Evolutionary conservation across 768 basidiomycete species (phyloP).

Genomic region (Lyophyllum semitale): DNA sequence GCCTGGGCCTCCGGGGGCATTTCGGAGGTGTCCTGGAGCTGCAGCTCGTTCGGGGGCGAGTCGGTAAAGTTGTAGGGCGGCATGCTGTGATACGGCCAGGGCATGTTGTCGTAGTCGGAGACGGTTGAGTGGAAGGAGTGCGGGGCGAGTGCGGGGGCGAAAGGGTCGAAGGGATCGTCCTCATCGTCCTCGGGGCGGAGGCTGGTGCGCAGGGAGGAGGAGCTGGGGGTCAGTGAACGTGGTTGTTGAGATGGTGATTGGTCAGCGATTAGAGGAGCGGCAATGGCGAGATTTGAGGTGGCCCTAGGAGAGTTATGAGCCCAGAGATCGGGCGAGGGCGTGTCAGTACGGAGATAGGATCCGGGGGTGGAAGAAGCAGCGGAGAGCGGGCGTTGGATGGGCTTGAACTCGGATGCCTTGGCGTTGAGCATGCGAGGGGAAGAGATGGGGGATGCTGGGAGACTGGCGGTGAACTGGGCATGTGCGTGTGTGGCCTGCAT

Average conservation of each 20-base stretch:
- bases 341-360: slow-evolving; percentile 65
- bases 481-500: slow-evolving; percentile 55
- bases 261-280: slow-evolving; percentile 84
- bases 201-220: slow-evolving; percentile 64
- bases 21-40: slow-evolving; percentile 33
- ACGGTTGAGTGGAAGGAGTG: slow-evolving; percentile 64
- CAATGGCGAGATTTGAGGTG: slow-evolving; percentile 87
- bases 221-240: slow-evolving; percentile 69
- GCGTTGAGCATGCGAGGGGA: slow-evolving; percentile 87
- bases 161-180: slow-evolving; percentile 87
- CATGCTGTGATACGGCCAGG: slow-evolving; percentile 23
- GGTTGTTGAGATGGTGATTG: slow-evolving; percentile 41
- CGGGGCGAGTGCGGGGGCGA: slow-evolving; percentile 50
- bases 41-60: slow-evolving; percentile 25
- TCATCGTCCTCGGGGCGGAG: slow-evolving; percentile 65
- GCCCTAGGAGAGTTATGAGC: slow-evolving; percentile 71
- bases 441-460: slow-evolving; percentile 81
- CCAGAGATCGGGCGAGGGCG: slow-evolving; percentile 91
- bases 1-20: slow-evolving; percentile 42
- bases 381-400: slow-evolving; percentile 78
- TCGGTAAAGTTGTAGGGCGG: slow-evolving; percentile 25
- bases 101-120: slow-evolving; percentile 56
- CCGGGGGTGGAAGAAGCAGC: slow-evolving; percentile 67
- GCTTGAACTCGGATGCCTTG: slow-evolving; percentile 88
- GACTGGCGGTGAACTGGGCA: slow-evolving; percentile 74